These are phyloP conservation scores for Saksenaea vasiformis DNA, from an alignment of 371 early-diverging fungal genomes.

Conservation along the genomic window DNA sequence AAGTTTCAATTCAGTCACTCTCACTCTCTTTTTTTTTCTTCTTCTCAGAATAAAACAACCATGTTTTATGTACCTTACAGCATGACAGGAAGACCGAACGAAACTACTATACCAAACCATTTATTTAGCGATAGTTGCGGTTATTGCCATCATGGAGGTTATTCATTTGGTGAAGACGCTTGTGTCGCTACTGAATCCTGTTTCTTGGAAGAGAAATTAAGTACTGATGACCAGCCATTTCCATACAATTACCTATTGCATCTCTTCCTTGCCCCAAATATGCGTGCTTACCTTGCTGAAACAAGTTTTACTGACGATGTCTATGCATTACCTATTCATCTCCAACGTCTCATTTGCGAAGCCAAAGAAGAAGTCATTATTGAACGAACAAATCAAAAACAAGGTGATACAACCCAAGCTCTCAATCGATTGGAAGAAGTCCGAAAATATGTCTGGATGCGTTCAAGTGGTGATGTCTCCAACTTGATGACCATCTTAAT, in stretches of 20 bases:
- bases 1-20: background rate
- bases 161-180: conserved; percentile 1
- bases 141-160: background rate
- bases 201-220: background rate
- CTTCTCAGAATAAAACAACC: background rate
- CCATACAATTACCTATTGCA: conserved; percentile 25
- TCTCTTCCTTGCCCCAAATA: conserved; percentile 25
- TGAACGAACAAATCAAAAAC: conserved; percentile 12
- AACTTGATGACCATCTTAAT: conserved; percentile 27
- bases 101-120: background rate
- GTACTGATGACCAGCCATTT: conserved; percentile 13
- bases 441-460: conserved; percentile 22
- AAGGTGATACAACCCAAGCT: conserved; percentile 6
- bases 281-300: conserved; percentile 19
- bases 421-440: conserved; percentile 21
- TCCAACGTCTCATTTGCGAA: conserved; percentile 29
- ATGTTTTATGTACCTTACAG: background rate
- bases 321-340: conserved; percentile 26
- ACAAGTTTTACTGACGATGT: conserved; percentile 28
- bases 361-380: conserved; percentile 34
- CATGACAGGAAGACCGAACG: background rate
- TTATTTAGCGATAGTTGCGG: background rate
- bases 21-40: background rate
- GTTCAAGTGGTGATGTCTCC: conserved; percentile 32
- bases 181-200: background rate